A percentile compares a stretch with the other conserved stretches of the same genome.
These are phyloP conservation scores for Chlorophyllum brunneum DNA, from an alignment of 768 basidiomycete genomes.

Conservation along the genomic window DNA sequence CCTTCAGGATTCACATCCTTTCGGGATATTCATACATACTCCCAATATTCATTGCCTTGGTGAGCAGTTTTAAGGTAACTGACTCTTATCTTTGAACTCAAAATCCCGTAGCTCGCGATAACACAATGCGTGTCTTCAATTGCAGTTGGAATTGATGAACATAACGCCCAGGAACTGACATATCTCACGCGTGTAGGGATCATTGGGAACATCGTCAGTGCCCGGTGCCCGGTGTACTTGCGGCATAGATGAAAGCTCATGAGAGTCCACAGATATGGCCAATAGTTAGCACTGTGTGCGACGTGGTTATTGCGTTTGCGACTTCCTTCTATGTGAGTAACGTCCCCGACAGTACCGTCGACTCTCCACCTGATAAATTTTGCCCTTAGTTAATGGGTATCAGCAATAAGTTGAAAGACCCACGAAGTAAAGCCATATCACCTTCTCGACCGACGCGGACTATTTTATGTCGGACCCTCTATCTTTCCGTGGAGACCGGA, in stretches of 20 bases:
- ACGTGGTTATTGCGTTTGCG: constrained; percentile 25
- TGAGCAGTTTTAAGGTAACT: neutral
- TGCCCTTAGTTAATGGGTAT: neutral
- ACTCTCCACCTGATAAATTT: neutral
- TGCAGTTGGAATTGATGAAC: constrained; percentile 5
- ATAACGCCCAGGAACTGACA: neutral
- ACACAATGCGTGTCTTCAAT: constrained; percentile 9
- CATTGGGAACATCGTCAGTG: constrained; percentile 1
- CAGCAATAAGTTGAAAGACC: neutral
- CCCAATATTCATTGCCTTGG: neutral
- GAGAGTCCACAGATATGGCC: constrained; percentile 26
- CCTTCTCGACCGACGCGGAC: constrained; percentile 23
- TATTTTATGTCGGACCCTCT: constrained; percentile 25
- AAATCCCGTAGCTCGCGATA: constrained; percentile 2
- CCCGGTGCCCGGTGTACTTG: neutral
- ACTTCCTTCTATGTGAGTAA: constrained; percentile 29
- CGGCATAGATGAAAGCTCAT: neutral
- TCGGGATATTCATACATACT: neutral
- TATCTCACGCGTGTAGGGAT: neutral
- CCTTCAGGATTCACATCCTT: constrained; percentile 7
- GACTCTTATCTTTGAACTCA: neutral
- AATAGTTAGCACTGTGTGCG: constrained; percentile 27
- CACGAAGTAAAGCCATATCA: constrained; percentile 15
- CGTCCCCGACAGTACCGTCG: neutral
- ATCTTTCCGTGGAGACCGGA: constrained; percentile 34